Conservation (phyloP, 2,329 filamentous ascomycete genomes). For the Aspergillus alliaceus region DNA sequence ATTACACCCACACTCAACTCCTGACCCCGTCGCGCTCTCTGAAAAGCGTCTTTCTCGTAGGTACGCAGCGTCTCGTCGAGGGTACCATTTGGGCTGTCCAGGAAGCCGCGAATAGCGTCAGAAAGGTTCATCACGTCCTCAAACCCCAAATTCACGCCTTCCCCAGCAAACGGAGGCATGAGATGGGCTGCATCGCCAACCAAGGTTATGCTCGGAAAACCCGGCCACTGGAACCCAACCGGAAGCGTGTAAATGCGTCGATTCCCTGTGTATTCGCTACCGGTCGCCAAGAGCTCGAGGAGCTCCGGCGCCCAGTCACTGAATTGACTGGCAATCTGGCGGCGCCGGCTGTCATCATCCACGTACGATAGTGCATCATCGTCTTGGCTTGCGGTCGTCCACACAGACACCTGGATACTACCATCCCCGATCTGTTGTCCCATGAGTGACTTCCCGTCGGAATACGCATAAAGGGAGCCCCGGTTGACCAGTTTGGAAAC, state of each 20-base stretch:
- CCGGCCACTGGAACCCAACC: conserved; percentile 15
- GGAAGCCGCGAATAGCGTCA: neutral
- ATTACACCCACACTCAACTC: neutral
- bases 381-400: neutral
- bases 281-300: neutral
- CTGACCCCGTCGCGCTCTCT: neutral
- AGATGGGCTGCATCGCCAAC: conserved; percentile 32
- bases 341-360: neutral
- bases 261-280: conserved; percentile 8
- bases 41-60: neutral
- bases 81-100: neutral
- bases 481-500: conserved; percentile 23
- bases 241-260: conserved; percentile 22
- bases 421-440: conserved; percentile 19
- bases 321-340: conserved; percentile 20
- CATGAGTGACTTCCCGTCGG: conserved; percentile 24
- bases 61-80: neutral
- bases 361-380: neutral
- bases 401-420: neutral
- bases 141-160: conserved; percentile 30
- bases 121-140: conserved; percentile 21
- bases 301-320: conserved; percentile 13
- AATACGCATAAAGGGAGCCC: conserved; percentile 27
- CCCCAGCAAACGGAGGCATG: conserved; percentile 30
- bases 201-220: conserved; percentile 17